phyloP scores from a whole-genome alignment of 192 early-diverging fungal genomes.

The Coemansia sp. region DNA sequence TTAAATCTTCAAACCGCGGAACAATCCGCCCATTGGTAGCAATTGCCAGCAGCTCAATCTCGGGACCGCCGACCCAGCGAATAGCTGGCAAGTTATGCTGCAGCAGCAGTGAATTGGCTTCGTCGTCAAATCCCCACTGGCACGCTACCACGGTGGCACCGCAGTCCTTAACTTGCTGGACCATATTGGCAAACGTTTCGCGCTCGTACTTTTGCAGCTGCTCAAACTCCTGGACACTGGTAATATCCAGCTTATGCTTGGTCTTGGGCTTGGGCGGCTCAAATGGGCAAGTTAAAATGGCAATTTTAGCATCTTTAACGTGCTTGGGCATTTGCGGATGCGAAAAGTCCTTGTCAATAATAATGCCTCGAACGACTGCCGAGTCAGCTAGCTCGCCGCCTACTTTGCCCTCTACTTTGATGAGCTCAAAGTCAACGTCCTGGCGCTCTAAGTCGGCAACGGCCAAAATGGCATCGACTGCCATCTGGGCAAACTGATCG shows the following conservation, averaged over 20 bases:
- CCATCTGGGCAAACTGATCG: constrained; percentile 96
- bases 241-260: constrained; percentile 99
- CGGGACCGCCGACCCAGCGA: constrained; percentile 99
- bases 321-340: constrained; percentile 99
- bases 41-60: constrained; percentile 99
- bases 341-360: constrained; percentile 99
- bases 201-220: constrained; percentile 95
- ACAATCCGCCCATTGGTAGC: constrained; percentile 99
- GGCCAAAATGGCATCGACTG: constrained; percentile 94
- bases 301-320: constrained; percentile 92
- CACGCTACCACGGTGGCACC: constrained; percentile 98
- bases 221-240: constrained; percentile 96
- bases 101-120: constrained; percentile 97
- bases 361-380: constrained; percentile 90
- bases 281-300: constrained; percentile 98
- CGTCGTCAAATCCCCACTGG: constrained; percentile 99
- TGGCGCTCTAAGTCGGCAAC: constrained; percentile 98
- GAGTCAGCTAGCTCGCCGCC: constrained; percentile 96
- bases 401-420: constrained; percentile 99
- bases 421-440: constrained; percentile 99
- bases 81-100: constrained; percentile 97
- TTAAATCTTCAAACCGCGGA: constrained; percentile 97
- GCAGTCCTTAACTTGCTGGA: constrained; percentile 93
- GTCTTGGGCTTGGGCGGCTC: constrained; percentile 99
- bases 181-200: constrained; percentile 97